Evolutionary conservation across 192 early-diverging fungal species (phyloP), one percentile per base, ranked within the genome.

Genomic region (Coemansia sp.): DNA sequence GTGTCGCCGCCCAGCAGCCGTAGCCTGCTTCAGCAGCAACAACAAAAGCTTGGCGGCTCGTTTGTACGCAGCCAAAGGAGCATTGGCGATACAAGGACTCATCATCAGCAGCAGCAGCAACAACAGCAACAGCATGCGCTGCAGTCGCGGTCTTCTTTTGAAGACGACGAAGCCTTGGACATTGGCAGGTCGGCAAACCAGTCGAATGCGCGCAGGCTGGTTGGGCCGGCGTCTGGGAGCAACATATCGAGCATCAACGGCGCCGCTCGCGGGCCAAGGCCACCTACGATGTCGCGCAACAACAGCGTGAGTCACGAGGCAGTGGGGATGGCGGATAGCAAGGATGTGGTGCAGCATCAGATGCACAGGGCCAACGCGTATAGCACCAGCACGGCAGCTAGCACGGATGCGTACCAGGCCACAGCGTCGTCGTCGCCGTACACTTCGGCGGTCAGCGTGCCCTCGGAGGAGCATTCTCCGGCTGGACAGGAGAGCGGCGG

Each of bases 301-400:
- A 66, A 36, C 49, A 67, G 60, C 25, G 35, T 60, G 10, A 53
- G 60, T 18, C 53, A 60, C 49, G 59, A 60, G 8, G 62, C 55
- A 29, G 42, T 32, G 49, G 6, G 48, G 25, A 45, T 28, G 50
- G 2, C 62, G 55, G 24, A 28, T 51, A 46, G 68, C 53, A 24
- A 61, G 65, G 32, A 73, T 62, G 47, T 67, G 68, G 36, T 47
- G 49, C 62, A 36, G 60, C 60, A 20, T 2, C 59, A 60, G 45
- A 47, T 54, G 55, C 69, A 29, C 54, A 65, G 60, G 27, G 64
- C 60, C 65, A 83, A 64, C 42, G 68, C 72, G 13, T 55, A 72
- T 19, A 65, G 70, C 65, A 61, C 64, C 14, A 42, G 64, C 52
- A 34, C 57, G 36, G 68, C 49, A 36, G 61, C 42, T 68, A 78